A percentile compares a stretch with the other conserved stretches of the same genome.
Evolutionary conservation across 306 rosid species (phyloP).

Genomic region (Clitoria ternatea): DNA sequence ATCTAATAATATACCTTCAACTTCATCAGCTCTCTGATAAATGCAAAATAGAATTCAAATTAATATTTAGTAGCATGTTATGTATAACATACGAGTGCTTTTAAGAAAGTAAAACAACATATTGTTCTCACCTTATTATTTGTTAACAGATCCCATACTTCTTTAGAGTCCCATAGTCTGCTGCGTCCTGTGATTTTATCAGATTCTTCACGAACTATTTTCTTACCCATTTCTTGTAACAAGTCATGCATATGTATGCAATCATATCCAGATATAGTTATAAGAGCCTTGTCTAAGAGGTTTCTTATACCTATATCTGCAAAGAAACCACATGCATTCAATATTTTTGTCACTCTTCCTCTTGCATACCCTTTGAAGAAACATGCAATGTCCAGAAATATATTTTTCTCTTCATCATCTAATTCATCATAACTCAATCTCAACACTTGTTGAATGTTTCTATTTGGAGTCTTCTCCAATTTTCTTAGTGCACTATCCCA

Average conservation of each 20-base stretch:
- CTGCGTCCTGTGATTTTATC: not conserved
- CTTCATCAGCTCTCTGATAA: not conserved
- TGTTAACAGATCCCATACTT: not conserved
- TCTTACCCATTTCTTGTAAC: constrained; percentile 24
- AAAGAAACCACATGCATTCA: not conserved
- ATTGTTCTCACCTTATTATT: not conserved
- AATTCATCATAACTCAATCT: constrained; percentile 7
- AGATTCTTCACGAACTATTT: constrained; percentile 18
- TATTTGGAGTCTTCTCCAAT: not conserved
- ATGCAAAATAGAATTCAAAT: not conserved
- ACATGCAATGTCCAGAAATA: constrained; percentile 23
- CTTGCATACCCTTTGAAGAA: not conserved
- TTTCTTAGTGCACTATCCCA: constrained; percentile 23
- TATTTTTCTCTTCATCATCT: not conserved
- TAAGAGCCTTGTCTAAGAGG: constrained; percentile 17
- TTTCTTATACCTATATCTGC: not conserved
- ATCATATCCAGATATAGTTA: not conserved
- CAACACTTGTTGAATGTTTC: not conserved
- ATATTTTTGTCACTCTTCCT: not conserved
- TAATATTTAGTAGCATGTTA: not conserved
- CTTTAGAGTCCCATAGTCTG: not conserved
- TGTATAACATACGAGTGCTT: no score
- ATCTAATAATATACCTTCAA: not conserved
- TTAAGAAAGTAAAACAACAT: not conserved
- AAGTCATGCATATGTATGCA: constrained; percentile 23